These are phyloP conservation scores for Neurospora tetrasperma DNA, from an alignment of 495 filamentous ascomycete genomes.

Conservation along the genomic window DNA sequence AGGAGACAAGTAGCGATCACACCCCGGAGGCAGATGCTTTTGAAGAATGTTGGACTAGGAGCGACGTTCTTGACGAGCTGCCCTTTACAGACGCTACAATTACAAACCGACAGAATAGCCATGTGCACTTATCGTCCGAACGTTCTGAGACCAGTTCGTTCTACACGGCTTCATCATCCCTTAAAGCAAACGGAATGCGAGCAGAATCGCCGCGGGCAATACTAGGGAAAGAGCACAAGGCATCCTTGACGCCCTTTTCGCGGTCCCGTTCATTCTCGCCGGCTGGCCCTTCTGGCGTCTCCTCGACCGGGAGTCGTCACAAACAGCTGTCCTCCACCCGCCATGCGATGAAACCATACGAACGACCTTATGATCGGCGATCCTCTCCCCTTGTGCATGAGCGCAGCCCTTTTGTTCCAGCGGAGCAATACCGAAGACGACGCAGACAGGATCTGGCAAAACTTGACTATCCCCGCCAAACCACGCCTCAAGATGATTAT, in stretches of 20 bases:
- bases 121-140: slow-evolving; percentile 23
- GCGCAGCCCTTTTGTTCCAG: slow-evolving; percentile 15
- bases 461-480: background rate
- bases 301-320: slow-evolving; percentile 28
- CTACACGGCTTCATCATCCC: slow-evolving; percentile 4
- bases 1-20: slow-evolving; percentile 19
- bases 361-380: slow-evolving; percentile 23
- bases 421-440: background rate
- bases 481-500: background rate
- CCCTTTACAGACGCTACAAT: slow-evolving; percentile 24
- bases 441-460: background rate
- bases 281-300: slow-evolving; percentile 10
- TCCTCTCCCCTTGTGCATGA: slow-evolving; percentile 26
- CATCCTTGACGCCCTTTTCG: slow-evolving; percentile 29
- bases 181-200: slow-evolving; percentile 14
- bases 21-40: slow-evolving; percentile 48
- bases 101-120: slow-evolving; percentile 28
- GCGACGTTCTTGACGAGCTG: slow-evolving; percentile 44
- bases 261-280: slow-evolving; percentile 42
- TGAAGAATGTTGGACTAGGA: slow-evolving; percentile 43
- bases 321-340: slow-evolving; percentile 25
- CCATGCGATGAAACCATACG: background rate
- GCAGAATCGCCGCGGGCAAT: slow-evolving; percentile 23
- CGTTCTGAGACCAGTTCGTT: slow-evolving; percentile 17
- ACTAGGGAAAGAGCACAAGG: slow-evolving; percentile 29